Evolutionary conservation across 1,284 basidiomycete species (phyloP).

Genomic region (Leccinum olivaceoglutinosum): DNA sequence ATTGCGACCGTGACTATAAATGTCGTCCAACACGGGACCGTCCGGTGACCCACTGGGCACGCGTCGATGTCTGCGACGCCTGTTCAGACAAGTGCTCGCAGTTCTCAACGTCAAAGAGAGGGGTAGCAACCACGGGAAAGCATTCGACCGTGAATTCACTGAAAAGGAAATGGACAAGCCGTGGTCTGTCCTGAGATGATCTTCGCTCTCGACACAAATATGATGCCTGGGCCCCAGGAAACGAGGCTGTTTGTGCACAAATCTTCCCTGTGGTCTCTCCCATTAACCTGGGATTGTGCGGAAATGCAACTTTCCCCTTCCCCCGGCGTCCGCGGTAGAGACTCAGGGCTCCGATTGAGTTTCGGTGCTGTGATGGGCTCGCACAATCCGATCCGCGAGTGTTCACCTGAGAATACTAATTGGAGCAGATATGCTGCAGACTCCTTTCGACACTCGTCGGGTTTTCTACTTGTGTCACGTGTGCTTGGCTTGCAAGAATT

Average conservation of each 20-base stretch:
- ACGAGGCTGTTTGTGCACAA: not conserved
- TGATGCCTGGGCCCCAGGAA: not conserved
- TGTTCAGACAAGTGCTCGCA: not conserved
- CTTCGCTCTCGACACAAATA: not conserved
- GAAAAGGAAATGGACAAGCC: not conserved
- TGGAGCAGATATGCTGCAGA: not conserved
- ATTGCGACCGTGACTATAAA: not conserved
- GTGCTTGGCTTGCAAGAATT: constrained; percentile 10
- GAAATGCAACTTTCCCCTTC: not conserved
- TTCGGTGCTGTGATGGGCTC: not conserved
- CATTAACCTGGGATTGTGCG: not conserved
- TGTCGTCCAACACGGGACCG: not conserved
- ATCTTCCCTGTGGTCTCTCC: not conserved
- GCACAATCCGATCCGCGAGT: not conserved
- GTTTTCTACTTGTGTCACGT: constrained; percentile 1
- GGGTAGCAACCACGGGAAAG: not conserved
- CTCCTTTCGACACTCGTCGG: constrained; percentile 8
- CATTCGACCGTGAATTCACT: not conserved
- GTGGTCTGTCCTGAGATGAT: not conserved
- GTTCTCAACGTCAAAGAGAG: not conserved
- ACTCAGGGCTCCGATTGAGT: not conserved
- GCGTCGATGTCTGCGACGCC: not conserved
- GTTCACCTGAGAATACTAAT: not conserved
- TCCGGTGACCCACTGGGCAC: not conserved
- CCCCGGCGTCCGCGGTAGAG: not conserved